Evolutionary conservation across 495 filamentous ascomycete genomes (phyloP), one percentile per base, ranked within the genome.

Genomic region (Tetracladium setigerum): DNA sequence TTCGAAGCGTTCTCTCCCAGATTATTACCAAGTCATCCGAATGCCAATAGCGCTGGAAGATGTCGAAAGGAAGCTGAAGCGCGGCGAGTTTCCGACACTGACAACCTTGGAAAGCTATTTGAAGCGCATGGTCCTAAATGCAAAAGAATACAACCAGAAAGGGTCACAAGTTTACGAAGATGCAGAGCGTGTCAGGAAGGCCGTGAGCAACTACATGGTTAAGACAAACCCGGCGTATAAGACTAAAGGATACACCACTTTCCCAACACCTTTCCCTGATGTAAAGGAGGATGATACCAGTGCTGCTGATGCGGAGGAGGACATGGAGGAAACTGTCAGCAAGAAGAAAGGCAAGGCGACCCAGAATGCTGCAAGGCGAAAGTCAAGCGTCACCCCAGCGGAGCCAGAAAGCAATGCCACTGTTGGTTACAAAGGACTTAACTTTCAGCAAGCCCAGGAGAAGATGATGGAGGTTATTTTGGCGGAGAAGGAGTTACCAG

Each of bases 371-470:
- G 46, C 10, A 45, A 32, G 14, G 8, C 17, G 60, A 62, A 38
- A 58, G 46, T 47, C 49, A 56, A 82, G 62, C 66, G 70, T 54
- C 52, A 79, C 64, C 8, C 68, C 65, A 27, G 62, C 64, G 9
- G 24, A 42, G 10, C 27, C 46, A 27, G 56, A 59, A 12, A 57
- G 55, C n/a, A 64, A 65, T 40, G 76, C 76, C 41, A 68, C 66
- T 46, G 71, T 67, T 38, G 67, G 70, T 10, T 82, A 79, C 61
- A 68, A 78, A 49, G 79, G 79, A 35, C 76, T 85, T 41, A 80
- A 55, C 16, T 86, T 94, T 56, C 86, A 89, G 54, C 70, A 86
- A 49, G 87, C 86, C 1, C 87, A 94, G 59, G 85, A 90, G 47
- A 84, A 85, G 66, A 81, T 94, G 27, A 67, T 94, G 0, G 72